phyloP scores from a whole-genome alignment of 2,329 filamentous ascomycete genomes.

The Diaporthe nobilis region DNA sequence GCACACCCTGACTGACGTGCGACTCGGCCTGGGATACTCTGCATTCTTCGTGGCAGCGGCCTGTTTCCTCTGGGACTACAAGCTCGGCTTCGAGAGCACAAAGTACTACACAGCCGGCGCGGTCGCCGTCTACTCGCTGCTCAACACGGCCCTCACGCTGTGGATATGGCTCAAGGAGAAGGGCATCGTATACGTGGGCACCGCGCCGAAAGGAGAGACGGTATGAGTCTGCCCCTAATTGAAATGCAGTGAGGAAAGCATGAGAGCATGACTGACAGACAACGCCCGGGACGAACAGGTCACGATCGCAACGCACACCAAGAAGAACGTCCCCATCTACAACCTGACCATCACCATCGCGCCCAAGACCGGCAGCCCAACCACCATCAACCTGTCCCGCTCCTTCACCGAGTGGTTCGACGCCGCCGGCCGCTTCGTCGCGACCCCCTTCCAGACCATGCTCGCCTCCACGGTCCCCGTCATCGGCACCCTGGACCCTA shows the following conservation, averaged over 20 bases:
- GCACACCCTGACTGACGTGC: constrained; percentile 84
- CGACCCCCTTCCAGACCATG: constrained; percentile 83
- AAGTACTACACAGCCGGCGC: constrained; percentile 86
- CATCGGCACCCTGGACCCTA: constrained; percentile 77
- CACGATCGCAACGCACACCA: constrained; percentile 77
- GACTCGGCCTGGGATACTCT: constrained; percentile 85
- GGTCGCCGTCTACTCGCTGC: constrained; percentile 81
- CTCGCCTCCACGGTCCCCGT: constrained; percentile 77
- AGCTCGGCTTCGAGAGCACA: constrained; percentile 88
- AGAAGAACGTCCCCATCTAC: constrained; percentile 88
- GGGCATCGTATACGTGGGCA: constrained; percentile 84
- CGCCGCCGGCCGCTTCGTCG: constrained; percentile 77
- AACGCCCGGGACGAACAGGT: constrained; percentile 64
- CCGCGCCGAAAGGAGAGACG: constrained; percentile 74
- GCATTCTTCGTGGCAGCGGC: constrained; percentile 85
- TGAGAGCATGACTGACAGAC: not conserved
- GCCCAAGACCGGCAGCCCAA: constrained; percentile 50
- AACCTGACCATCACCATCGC: constrained; percentile 76
- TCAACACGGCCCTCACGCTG: constrained; percentile 83
- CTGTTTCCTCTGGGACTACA: constrained; percentile 93
- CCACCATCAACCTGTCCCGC: constrained; percentile 69
- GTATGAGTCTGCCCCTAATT: constrained; percentile 55
- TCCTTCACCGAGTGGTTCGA: constrained; percentile 86
- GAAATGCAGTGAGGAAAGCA: not conserved
- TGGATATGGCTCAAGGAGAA: constrained; percentile 91